A percentile compares a stretch with the other conserved stretches of the same genome.
Evolutionary conservation across 371 early-diverging fungal species (phyloP).

Genomic region (Fennellomyces sp.): DNA sequence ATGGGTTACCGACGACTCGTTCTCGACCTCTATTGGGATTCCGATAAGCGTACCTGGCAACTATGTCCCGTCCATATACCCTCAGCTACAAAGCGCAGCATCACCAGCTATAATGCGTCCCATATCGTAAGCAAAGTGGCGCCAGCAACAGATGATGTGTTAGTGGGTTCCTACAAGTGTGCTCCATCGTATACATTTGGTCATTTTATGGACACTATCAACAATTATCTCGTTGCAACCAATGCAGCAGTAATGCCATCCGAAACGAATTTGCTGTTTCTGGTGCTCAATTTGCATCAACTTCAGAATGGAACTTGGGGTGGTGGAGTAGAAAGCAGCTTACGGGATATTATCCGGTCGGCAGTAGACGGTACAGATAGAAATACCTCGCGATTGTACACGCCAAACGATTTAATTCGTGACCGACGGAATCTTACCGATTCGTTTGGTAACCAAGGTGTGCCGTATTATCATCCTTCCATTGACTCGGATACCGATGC

Average conservation of each 20-base stretch:
- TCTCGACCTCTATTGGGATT: conserved; percentile 43
- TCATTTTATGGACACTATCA: conserved; percentile 26
- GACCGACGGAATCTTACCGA: conserved; percentile 11
- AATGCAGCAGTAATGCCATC: conserved; percentile 9
- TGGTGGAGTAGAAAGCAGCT: not conserved
- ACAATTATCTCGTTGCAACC: conserved; percentile 23
- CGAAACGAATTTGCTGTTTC: conserved; percentile 23
- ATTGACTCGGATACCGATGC: not conserved
- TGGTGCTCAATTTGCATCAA: conserved; percentile 38
- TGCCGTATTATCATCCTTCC: conserved; percentile 7
- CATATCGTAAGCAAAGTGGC: not conserved
- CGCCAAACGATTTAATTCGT: conserved; percentile 6
- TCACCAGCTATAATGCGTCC: not conserved
- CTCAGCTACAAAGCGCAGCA: not conserved
- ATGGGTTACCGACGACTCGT: conserved; percentile 45
- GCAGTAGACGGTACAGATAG: conserved; percentile 7
- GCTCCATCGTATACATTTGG: conserved; percentile 20
- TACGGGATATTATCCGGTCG: conserved; percentile 11
- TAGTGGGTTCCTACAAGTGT: conserved; percentile 16
- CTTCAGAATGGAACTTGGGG: not conserved
- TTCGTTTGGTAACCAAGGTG: conserved; percentile 1
- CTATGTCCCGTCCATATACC: conserved; percentile 29
- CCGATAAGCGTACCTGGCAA: conserved; percentile 28
- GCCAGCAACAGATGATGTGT: conserved; percentile 7
- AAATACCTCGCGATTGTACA: conserved; percentile 10